Percentiles rank a stretch among this genome's conserved stretches.
Conservation (phyloP, 2,329 filamentous ascomycete genomes). For the Verruconis gallopava region DNA sequence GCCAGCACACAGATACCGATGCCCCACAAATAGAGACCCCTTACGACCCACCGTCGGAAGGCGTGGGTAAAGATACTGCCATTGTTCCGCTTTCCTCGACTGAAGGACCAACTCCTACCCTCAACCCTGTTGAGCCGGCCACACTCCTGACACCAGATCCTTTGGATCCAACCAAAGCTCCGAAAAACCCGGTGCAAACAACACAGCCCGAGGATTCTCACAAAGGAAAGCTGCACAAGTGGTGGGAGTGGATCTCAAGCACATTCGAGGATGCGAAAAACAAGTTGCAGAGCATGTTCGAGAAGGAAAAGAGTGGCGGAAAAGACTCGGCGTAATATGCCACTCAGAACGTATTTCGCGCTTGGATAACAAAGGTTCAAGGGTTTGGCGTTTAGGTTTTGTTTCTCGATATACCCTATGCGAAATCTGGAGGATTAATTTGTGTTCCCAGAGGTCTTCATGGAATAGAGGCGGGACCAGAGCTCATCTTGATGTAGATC, state of each 20-base stretch:
- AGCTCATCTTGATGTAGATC: too few relatives aligned
- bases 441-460: too few relatives aligned
- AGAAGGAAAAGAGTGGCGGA: too few relatives aligned
- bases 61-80: not conserved
- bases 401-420: too few relatives aligned
- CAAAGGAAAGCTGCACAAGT: conserved; percentile 6
- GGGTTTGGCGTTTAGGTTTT: too few relatives aligned
- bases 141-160: not conserved
- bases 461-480: too few relatives aligned
- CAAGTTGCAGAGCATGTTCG: conserved; percentile 2
- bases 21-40: conserved; percentile 35
- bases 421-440: too few relatives aligned
- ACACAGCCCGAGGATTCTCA: not conserved
- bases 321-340: too few relatives aligned
- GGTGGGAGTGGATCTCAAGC: conserved; percentile 6
- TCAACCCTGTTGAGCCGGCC: not conserved
- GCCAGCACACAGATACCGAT: conserved; percentile 43
- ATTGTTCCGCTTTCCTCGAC: not conserved
- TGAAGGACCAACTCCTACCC: not conserved
- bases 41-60: conserved; percentile 33
- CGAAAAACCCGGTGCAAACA: not conserved
- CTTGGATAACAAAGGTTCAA: too few relatives aligned
- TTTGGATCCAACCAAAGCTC: not conserved
- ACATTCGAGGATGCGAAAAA: conserved; percentile 6
- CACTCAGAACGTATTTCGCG: too few relatives aligned